Evolutionary conservation across 2,329 filamentous ascomycete genomes (phyloP).

Genomic region (Cladosporium halotolerans): DNA sequence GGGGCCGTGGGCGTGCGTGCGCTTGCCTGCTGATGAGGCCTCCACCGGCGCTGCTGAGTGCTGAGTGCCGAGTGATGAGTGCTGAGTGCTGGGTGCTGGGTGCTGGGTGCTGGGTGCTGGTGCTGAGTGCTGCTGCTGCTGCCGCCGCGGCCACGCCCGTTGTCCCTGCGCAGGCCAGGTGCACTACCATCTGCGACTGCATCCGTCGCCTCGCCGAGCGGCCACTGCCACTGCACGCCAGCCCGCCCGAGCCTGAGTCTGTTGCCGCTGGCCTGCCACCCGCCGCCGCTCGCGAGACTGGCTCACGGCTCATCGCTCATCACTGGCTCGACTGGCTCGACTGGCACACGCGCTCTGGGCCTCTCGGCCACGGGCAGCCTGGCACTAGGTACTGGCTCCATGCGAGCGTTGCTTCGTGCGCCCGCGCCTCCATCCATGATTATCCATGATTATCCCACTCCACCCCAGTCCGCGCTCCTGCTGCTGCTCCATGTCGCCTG

Average conservation of each 20-base stretch:
- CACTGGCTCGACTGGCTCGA: too few species aligned
- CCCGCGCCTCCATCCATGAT: conserved; percentile 8
- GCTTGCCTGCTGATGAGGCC: background rate
- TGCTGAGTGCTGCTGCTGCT: background rate
- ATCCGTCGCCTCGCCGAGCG: too few species aligned
- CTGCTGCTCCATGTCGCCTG: background rate
- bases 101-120: background rate
- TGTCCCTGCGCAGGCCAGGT: background rate
- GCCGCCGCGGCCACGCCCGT: background rate
- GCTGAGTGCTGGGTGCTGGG: background rate
- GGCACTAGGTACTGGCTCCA: too few species aligned
- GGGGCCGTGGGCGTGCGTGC: background rate
- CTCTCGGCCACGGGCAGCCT: too few species aligned
- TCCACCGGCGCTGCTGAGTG: background rate
- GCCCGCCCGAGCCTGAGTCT: too few species aligned
- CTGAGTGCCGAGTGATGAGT: too few species aligned
- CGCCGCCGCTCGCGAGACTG: background rate
- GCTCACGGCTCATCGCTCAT: too few species aligned
- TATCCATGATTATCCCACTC: background rate
- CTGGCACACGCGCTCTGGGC: too few species aligned
- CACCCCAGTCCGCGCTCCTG: background rate
- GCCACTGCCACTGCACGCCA: too few species aligned
- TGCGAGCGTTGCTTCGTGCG: conserved; percentile 4
- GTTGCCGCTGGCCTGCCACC: background rate
- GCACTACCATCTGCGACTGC: too few species aligned